Percentiles rank a stretch among this genome's conserved stretches.
phyloP scores from a whole-genome alignment of 768 basidiomycete species.

The Neoboletus magnificus region DNA sequence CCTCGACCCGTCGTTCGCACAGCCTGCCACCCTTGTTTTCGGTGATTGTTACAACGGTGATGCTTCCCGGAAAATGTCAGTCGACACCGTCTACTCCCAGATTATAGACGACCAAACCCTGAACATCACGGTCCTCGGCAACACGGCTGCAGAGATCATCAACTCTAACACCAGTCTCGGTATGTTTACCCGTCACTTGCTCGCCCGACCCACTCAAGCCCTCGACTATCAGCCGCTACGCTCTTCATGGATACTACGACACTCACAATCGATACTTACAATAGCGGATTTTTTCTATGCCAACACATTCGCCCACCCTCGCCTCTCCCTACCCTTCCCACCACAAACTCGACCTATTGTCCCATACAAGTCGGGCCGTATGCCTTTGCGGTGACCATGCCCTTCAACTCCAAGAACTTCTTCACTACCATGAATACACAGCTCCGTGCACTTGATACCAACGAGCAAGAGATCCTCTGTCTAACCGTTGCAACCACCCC shows the following conservation, averaged over 20 bases:
- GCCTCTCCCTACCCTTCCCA: conserved; percentile 49
- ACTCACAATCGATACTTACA: conserved; percentile 72
- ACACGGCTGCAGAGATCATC: conserved; percentile 53
- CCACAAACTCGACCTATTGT: conserved; percentile 53
- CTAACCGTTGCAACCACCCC: conserved; percentile 77
- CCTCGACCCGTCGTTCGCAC: conserved; percentile 36
- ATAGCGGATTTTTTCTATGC: conserved; percentile 75
- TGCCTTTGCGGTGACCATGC: conserved; percentile 74
- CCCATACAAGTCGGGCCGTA: conserved; percentile 78
- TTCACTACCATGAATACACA: conserved; percentile 83
- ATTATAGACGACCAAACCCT: conserved; percentile 49
- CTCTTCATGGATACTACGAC: conserved; percentile 81
- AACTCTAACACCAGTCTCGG: conserved; percentile 66
- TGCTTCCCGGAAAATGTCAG: conserved; percentile 54
- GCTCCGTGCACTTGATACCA: conserved; percentile 86
- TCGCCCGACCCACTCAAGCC: conserved; percentile 3
- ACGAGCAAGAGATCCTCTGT: conserved; percentile 78
- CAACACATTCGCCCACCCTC: conserved; percentile 74
- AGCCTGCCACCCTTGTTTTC: conserved; percentile 62
- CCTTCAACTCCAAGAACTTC: conserved; percentile 59
- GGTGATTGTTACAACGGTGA: conserved; percentile 66
- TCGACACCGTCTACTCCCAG: conserved; percentile 73
- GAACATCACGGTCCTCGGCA: conserved; percentile 72
- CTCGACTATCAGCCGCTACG: conserved; percentile 53
- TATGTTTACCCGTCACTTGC: conserved; percentile 32